Evolutionary conservation across 2,329 filamentous ascomycete species (phyloP), one percentile per base, ranked within the genome.

Genomic region (Fusarium poae): DNA sequence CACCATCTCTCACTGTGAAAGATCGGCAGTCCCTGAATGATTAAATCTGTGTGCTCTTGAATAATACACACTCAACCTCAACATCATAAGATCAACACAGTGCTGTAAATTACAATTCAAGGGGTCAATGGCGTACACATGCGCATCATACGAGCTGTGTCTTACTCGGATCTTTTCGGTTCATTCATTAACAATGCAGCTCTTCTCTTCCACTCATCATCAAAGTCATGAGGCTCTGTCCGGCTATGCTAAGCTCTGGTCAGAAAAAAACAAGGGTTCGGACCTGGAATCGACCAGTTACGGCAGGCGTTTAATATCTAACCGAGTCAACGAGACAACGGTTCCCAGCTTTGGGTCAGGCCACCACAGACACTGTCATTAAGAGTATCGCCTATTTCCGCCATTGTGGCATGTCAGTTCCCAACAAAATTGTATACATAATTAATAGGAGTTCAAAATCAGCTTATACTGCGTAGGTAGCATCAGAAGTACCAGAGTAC

Each of bases 131-230:
- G 20, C 18, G 15, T 15, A 20, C 34, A 49, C 53, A 59, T 44
- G 60, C 49, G 42, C 45, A 67, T 72, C 70, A 50, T 71, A 71
- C 57, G 68, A 71, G 61, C 25, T 46, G 45, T 29, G 42, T 34
- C 37, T 50, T 23, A 42, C 54, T 56, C 55, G 64, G 61, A 49
- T 58, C 20, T 50, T 61, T 42, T 66, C 65, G 62, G 50, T 50
- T 57, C 51, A 21, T 56, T 13, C 23, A 23, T 30, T 27, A 48
- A 57, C 45, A 57, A 53, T 67, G 57, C 62, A 48, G 23, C 30
- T 21, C 30, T 30, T 12, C 30, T 21, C 30, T 30, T 12, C 40
- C 34, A 21, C 23, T 30, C 52, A 49, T 20, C 21, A 16, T 39
- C 6, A 32, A 43, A 52, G 39, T 27, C 30, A 57, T 67, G 66